phyloP scores from a whole-genome alignment of 257 asterid species.

The Linderniella brevidens region DNA sequence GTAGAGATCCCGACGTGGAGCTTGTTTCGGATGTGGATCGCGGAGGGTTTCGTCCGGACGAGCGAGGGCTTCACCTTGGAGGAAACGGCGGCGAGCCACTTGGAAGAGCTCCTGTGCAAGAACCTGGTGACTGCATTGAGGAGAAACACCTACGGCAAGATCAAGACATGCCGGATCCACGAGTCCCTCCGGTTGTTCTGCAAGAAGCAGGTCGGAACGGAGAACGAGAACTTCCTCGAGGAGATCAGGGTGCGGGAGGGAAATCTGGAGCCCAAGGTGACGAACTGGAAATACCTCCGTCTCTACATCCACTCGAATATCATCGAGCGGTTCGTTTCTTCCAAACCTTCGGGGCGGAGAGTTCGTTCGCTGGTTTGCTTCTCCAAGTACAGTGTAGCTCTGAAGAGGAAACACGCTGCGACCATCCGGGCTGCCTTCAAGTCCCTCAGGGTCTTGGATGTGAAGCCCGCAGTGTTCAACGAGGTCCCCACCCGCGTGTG shows the following conservation, averaged over 20 bases:
- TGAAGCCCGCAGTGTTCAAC: slow-evolving; percentile 12
- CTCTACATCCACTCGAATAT: slow-evolving; percentile 13
- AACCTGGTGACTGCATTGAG: slow-evolving; percentile 10
- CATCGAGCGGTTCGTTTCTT: slow-evolving; percentile 5
- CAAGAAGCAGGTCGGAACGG: slow-evolving; percentile 4
- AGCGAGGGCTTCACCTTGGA: neutral
- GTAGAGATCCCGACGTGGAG: slow-evolving; percentile 12
- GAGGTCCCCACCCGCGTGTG: slow-evolving; percentile 4
- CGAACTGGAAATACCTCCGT: slow-evolving; percentile 8
- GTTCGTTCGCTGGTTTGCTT: slow-evolving; percentile 17
- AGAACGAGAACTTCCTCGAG: slow-evolving; percentile 9
- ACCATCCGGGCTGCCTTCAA: slow-evolving; percentile 14
- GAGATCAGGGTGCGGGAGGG: slow-evolving; percentile 6
- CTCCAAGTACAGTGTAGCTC: slow-evolving; percentile 9
- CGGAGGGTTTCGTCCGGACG: slow-evolving; percentile 16
- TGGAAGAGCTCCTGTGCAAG: slow-evolving; percentile 13
- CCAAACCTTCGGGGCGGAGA: slow-evolving; percentile 12
- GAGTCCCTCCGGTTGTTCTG: slow-evolving; percentile 15
- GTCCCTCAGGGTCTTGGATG: slow-evolving; percentile 17
- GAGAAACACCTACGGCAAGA: slow-evolving; percentile 8
- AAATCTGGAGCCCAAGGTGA: slow-evolving; percentile 1
- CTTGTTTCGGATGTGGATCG: slow-evolving; percentile 14
- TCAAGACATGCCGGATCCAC: slow-evolving; percentile 16
- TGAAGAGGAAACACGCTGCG: slow-evolving; percentile 9
- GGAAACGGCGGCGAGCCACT: slow-evolving; percentile 10